These are phyloP conservation scores for Penicillium crustosum DNA, from an alignment of 2,329 filamentous ascomycete species.

Conservation along the genomic window DNA sequence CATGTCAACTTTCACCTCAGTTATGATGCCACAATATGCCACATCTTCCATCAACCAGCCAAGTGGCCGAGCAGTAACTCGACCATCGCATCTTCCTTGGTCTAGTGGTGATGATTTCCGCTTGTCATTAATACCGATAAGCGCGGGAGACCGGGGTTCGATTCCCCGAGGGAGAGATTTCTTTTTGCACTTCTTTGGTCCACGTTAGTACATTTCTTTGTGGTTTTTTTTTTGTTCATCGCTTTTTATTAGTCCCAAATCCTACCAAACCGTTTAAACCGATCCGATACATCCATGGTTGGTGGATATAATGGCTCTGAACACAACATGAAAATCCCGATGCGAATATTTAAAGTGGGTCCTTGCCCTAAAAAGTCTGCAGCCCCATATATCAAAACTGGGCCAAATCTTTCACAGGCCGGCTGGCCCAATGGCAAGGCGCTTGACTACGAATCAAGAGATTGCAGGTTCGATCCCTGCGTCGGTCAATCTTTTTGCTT, in stretches of 20 bases:
- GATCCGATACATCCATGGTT: neutral
- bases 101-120: conserved; percentile 35
- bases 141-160: conserved; percentile 39
- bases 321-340: neutral
- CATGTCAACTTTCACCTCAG: accelerated
- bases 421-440: conserved; percentile 52
- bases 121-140: conserved; percentile 30
- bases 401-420: conserved; percentile 12
- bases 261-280: accelerated
- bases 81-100: conserved; percentile 26
- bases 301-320: neutral
- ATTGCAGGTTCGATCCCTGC: conserved; percentile 51
- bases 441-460: conserved; percentile 55
- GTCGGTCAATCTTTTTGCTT: conserved; percentile 35
- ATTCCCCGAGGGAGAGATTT: conserved; percentile 35
- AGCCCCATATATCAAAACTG: neutral
- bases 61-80: conserved; percentile 29
- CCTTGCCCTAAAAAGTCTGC: neutral
- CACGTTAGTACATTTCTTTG: too few relatives aligned
- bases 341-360: neutral
- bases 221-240: neutral
- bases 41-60: conserved; percentile 17
- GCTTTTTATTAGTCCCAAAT: neutral
- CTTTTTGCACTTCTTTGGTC: conserved; percentile 14
- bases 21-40: neutral